Evolutionary conservation across 139 green algal genomes (phyloP).

Genomic region (Chlorella ohadii): DNA sequence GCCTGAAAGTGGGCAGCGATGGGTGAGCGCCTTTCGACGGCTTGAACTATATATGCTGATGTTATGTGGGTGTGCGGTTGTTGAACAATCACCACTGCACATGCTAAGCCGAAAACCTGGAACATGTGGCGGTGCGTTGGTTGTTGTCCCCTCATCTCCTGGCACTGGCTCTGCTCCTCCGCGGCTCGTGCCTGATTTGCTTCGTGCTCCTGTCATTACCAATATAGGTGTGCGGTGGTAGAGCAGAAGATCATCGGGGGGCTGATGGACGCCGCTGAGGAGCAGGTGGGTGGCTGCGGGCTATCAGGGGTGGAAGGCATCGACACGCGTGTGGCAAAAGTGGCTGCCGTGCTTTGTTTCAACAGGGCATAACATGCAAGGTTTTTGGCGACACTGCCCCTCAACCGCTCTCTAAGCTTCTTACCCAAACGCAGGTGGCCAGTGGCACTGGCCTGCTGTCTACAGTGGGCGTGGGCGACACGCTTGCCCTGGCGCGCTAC

Average conservation of each 20-base stretch:
- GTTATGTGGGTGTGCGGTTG: too few species aligned
- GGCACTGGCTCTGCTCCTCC: background rate
- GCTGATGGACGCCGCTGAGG: slow-evolving; percentile 1
- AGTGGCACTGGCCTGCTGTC: background rate
- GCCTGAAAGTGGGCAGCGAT: slow-evolving; percentile 8
- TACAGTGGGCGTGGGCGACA: slow-evolving; percentile 1
- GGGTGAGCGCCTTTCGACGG: too few species aligned
- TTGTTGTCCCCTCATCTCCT: background rate
- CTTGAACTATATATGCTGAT: too few species aligned
- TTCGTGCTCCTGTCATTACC: background rate
- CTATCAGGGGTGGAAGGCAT: too few species aligned
- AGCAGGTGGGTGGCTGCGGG: too few species aligned
- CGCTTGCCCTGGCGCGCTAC: slow-evolving; percentile 9
- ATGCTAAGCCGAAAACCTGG: too few species aligned
- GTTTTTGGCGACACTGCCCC: too few species aligned
- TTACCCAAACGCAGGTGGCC: background rate
- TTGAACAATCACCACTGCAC: too few species aligned
- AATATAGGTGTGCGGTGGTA: background rate
- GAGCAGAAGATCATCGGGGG: background rate
- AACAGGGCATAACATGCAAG: too few species aligned
- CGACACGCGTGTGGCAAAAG: too few species aligned
- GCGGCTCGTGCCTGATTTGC: background rate
- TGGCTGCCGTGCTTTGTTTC: too few species aligned
- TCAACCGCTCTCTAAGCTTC: too few species aligned
- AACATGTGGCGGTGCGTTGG: background rate